These are phyloP conservation scores for Blastobotrys proliferans DNA, from an alignment of 1,139 yeast genomes.

Conservation along the genomic window DNA sequence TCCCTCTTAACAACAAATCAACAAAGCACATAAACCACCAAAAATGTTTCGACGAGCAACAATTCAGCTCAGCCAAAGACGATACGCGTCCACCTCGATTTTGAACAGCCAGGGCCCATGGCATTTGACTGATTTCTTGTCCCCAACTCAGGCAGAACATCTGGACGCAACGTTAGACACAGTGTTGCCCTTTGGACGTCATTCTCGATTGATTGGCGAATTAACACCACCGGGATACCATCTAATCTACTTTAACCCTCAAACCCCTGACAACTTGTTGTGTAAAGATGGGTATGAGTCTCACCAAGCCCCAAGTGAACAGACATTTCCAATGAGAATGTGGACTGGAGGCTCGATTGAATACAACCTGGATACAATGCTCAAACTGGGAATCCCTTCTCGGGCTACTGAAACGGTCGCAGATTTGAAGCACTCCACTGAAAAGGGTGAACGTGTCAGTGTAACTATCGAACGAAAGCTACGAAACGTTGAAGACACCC, in stretches of 20 bases:
- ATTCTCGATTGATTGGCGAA: slow-evolving; percentile 19
- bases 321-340: slow-evolving; percentile 55
- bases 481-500: slow-evolving; percentile 11
- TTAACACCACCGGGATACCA: slow-evolving; percentile 55
- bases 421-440: too few species aligned
- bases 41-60: too few species aligned
- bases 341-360: slow-evolving; percentile 73
- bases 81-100: not conserved
- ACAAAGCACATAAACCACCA: too few species aligned
- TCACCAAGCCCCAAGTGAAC: slow-evolving; percentile 62
- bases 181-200: slow-evolving; percentile 1
- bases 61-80: too few species aligned
- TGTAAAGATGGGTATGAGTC: slow-evolving; percentile 80
- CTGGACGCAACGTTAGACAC: slow-evolving; percentile 25
- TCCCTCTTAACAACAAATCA: too few species aligned
- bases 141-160: slow-evolving; percentile 22
- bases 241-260: slow-evolving; percentile 58
- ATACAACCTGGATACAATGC: slow-evolving; percentile 35
- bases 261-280: slow-evolving; percentile 46
- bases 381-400: slow-evolving; percentile 37
- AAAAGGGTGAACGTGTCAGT: slow-evolving; percentile 13
- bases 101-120: slow-evolving; percentile 33
- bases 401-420: slow-evolving; percentile 26
- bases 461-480: slow-evolving; percentile 3
- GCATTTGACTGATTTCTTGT: slow-evolving; percentile 23